Evolutionary conservation across 768 basidiomycete species (phyloP).

Genomic region (Russula vinacea): DNA sequence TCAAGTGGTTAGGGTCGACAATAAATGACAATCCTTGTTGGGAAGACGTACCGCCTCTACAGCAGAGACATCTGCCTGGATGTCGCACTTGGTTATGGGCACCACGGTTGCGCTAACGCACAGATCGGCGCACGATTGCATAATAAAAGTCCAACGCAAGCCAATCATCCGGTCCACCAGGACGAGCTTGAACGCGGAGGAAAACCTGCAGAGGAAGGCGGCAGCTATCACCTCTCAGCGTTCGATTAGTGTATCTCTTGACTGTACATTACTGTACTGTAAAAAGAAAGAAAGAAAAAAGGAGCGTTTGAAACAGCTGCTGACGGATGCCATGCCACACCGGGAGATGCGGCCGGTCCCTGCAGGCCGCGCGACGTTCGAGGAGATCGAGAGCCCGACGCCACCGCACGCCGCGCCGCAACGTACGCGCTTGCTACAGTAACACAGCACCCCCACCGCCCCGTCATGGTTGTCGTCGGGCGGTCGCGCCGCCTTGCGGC

Average conservation of each 20-base stretch:
- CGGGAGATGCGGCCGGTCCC: background rate
- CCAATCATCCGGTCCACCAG: constrained; percentile 91
- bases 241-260: too few species aligned
- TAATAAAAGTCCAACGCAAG: constrained; percentile 79
- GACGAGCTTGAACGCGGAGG: too few species aligned
- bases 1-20: too few species aligned
- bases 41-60: constrained; percentile 34
- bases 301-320: background rate
- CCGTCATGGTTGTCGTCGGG: constrained; percentile 69
- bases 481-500: constrained; percentile 71
- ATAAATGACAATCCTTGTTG: too few species aligned
- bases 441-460: constrained; percentile 37
- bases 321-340: background rate
- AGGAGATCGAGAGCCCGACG: constrained; percentile 48
- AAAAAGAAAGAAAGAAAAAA: too few species aligned
- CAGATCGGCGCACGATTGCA: constrained; percentile 74
- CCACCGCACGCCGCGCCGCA: constrained; percentile 57
- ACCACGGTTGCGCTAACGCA: constrained; percentile 72
- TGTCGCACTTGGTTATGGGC: constrained; percentile 54
- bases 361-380: constrained; percentile 54
- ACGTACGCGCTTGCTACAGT: constrained; percentile 39
- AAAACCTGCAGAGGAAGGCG: too few species aligned
- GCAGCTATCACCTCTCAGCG: too few species aligned
- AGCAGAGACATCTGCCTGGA: constrained; percentile 24
- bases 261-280: too few species aligned